A percentile compares a stretch with the other conserved stretches of the same genome.
These are phyloP conservation scores for Microbotryum scabiosae DNA, from an alignment of 1,284 basidiomycete species.

Conservation along the genomic window DNA sequence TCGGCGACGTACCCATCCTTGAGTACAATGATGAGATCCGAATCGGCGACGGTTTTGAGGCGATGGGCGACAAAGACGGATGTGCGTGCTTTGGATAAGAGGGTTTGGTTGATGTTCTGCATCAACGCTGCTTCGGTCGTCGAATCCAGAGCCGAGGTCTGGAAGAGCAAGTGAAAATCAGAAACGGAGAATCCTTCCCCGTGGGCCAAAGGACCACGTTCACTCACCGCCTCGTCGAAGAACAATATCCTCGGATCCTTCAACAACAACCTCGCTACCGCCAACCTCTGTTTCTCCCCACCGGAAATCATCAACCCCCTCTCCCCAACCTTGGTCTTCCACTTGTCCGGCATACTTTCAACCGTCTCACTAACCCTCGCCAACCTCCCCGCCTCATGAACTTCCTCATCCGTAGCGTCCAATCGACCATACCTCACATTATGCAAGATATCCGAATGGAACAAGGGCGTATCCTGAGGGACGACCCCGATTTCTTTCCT, in stretches of 20 bases:
- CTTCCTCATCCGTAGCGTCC: slow-evolving; percentile 79
- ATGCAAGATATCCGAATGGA: slow-evolving; percentile 90
- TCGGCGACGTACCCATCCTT: slow-evolving; percentile 77
- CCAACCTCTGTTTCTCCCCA: slow-evolving; percentile 93
- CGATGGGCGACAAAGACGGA: slow-evolving; percentile 90
- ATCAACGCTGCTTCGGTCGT: slow-evolving; percentile 92
- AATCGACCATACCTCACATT: slow-evolving; percentile 91
- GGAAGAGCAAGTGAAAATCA: slow-evolving; percentile 2
- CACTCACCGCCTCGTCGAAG: slow-evolving; percentile 88
- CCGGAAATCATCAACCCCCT: slow-evolving; percentile 95
- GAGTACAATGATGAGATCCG: slow-evolving; percentile 86
- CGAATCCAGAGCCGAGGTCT: slow-evolving; percentile 90
- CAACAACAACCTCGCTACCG: slow-evolving; percentile 81
- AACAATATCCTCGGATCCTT: slow-evolving; percentile 94
- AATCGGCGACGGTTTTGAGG: slow-evolving; percentile 79
- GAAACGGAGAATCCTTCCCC: background rate
- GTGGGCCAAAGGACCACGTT: too few species aligned
- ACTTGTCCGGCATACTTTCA: slow-evolving; percentile 70
- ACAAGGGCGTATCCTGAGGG: slow-evolving; percentile 94
- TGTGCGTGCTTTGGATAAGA: slow-evolving; percentile 70
- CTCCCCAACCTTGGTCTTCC: slow-evolving; percentile 86
- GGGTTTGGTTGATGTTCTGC: slow-evolving; percentile 77
- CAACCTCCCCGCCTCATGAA: slow-evolving; percentile 67
- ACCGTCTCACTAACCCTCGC: slow-evolving; percentile 84
- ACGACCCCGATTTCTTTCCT: slow-evolving; percentile 80